Percentiles rank a stretch among this genome's conserved stretches.
These are phyloP conservation scores for Aureobasidium mangrovei DNA, from an alignment of 2,329 filamentous ascomycete genomes.

Conservation along the genomic window DNA sequence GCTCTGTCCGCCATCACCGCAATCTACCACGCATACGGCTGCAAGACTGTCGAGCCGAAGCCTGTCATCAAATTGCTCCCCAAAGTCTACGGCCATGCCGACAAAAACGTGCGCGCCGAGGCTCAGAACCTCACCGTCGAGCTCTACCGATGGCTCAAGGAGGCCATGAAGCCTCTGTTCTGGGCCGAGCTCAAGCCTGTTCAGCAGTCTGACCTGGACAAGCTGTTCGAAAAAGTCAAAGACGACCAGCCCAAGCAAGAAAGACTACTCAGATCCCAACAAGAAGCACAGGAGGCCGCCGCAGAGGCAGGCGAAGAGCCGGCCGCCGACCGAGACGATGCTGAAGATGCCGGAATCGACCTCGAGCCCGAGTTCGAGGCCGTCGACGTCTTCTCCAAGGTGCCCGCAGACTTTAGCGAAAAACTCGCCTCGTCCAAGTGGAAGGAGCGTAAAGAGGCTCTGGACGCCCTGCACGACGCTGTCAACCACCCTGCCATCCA, in stretches of 20 bases:
- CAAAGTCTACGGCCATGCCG: constrained; percentile 88
- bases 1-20: constrained; percentile 67
- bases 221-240: constrained; percentile 88
- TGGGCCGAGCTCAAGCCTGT: constrained; percentile 93
- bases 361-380: constrained; percentile 58
- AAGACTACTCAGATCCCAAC: constrained; percentile 76
- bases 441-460: constrained; percentile 94
- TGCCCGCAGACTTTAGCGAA: constrained; percentile 75
- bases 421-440: constrained; percentile 85
- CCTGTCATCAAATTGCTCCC: constrained; percentile 79
- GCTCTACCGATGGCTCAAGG: constrained; percentile 91
- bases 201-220: constrained; percentile 88
- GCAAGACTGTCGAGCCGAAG: constrained; percentile 89
- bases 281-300: constrained; percentile 69
- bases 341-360: constrained; percentile 64
- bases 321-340: constrained; percentile 37
- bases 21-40: constrained; percentile 90
- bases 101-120: constrained; percentile 95
- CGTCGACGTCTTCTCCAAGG: constrained; percentile 72
- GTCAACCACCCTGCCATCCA: constrained; percentile 86
- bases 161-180: constrained; percentile 97
- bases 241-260: constrained; percentile 88
- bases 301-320: constrained; percentile 48
- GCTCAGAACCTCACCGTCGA: constrained; percentile 87
- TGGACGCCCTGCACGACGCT: constrained; percentile 68